These are phyloP conservation scores for Hippophae gyantsensis DNA, from an alignment of 306 rosid species.

Conservation along the genomic window DNA sequence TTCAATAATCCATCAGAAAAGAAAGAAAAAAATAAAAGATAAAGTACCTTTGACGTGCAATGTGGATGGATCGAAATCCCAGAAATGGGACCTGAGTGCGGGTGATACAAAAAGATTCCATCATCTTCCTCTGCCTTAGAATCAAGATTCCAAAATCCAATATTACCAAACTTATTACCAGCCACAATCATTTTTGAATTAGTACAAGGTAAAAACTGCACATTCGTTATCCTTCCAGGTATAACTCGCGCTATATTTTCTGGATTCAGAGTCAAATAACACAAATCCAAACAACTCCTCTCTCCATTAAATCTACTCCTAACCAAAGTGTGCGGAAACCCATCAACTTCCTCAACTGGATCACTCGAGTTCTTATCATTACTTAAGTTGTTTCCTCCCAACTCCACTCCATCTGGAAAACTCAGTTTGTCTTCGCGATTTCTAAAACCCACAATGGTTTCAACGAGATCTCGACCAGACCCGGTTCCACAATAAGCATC, in stretches of 20 bases:
- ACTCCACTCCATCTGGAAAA: slow-evolving; percentile 3
- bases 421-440: neutral
- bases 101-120: slow-evolving; percentile 42
- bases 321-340: neutral
- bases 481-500: slow-evolving; percentile 31
- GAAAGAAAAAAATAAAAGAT: neutral
- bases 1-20: neutral
- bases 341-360: neutral
- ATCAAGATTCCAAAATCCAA: slow-evolving; percentile 71
- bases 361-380: no score
- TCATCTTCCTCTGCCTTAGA: slow-evolving; percentile 18
- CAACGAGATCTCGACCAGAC: slow-evolving; percentile 31
- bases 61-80: slow-evolving; percentile 58
- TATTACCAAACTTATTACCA: slow-evolving; percentile 60
- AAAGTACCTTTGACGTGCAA: slow-evolving; percentile 56
- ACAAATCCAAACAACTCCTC: slow-evolving; percentile 25
- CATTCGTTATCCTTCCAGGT: slow-evolving; percentile 45
- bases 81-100: slow-evolving; percentile 59
- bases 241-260: slow-evolving; percentile 56
- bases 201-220: slow-evolving; percentile 50
- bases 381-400: neutral
- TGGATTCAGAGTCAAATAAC: slow-evolving; percentile 42
- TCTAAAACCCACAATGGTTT: slow-evolving; percentile 31
- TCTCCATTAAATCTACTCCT: slow-evolving; percentile 3
- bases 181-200: slow-evolving; percentile 45